Evolutionary conservation across 2,329 filamentous ascomycete species (phyloP), one percentile per base, ranked within the genome.

Genomic region (Aspergillus ruber): DNA sequence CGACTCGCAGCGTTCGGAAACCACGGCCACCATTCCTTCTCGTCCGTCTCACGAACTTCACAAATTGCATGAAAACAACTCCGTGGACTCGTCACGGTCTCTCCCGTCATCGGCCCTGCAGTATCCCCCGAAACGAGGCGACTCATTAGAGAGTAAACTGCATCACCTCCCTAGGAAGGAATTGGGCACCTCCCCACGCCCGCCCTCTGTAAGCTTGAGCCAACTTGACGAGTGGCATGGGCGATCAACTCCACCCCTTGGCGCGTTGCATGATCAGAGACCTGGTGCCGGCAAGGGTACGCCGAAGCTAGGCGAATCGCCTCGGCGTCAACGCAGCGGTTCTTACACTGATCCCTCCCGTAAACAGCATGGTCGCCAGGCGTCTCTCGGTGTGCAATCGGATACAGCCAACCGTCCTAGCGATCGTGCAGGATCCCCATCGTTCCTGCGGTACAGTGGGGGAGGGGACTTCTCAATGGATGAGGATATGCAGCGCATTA

Each of bases 391-490:
- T 51, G 48, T 66, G 2, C 64, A 68, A 29, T 63, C 65, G 10
- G 68, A 71, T 39, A 10, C 36, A 18, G 49, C 61, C 10, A 58
- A 62, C 32, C 62, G 64, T 44, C 61, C 64, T 56, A 35, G 56
- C 51, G 59, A 77, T 66, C 50, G 72, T 54, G 79, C 81, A 55
- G 67, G 69, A 35, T 87, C 85, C 8, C 83, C 85, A 8, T 83
- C 83, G 58, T 73, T 88, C 52, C 81, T 85, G 55, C 78, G 84
- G 60, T 88, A 81, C 51, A 95, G 86, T 67, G 79, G 81, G 39
- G 88, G 88, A 45, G 88, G 84, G 46, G 90, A 95, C 55, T 93
- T 96, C 62, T 93, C 86, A 50, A 83, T 95, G 84, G 91, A 97
- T 55, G 90, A 96, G 67, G 93, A 97, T 63, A 89, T 96, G 82